Evolutionary conservation across 2,329 filamentous ascomycete species (phyloP).

Genomic region (Eutypella sp.): DNA sequence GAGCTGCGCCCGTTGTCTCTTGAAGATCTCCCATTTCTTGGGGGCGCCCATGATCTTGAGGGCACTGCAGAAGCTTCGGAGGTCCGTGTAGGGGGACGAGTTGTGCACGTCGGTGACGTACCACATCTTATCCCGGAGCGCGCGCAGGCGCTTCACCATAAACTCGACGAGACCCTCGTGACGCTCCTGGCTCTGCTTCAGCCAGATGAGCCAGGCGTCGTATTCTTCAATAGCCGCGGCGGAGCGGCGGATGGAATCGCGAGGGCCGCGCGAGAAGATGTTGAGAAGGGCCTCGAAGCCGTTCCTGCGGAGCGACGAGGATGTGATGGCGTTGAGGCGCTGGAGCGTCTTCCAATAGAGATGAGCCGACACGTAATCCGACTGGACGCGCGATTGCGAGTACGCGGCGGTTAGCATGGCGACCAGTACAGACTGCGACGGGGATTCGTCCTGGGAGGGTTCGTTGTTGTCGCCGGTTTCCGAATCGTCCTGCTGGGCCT

Average conservation of each 20-base stretch:
- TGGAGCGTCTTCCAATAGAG: constrained; percentile 80
- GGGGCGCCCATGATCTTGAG: constrained; percentile 83
- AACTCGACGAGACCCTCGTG: constrained; percentile 69
- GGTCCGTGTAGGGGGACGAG: constrained; percentile 82
- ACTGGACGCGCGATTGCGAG: constrained; percentile 69
- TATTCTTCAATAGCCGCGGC: constrained; percentile 72
- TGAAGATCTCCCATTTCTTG: constrained; percentile 49
- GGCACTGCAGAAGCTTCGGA: constrained; percentile 77
- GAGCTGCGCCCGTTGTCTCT: constrained; percentile 43
- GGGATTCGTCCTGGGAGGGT: constrained; percentile 32
- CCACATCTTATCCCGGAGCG: constrained; percentile 96
- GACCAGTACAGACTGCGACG: constrained; percentile 50
- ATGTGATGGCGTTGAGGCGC: constrained; percentile 61
- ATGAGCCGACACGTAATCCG: constrained; percentile 79
- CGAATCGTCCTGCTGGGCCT: constrained; percentile 19
- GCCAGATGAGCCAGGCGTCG: constrained; percentile 76
- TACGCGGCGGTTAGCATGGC: constrained; percentile 74
- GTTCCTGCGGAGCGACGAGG: constrained; percentile 57
- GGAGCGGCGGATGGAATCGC: constrained; percentile 64
- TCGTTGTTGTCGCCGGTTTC: constrained; percentile 24
- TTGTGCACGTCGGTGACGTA: constrained; percentile 92
- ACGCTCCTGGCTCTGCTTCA: constrained; percentile 76
- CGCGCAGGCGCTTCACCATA: constrained; percentile 68
- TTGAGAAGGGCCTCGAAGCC: constrained; percentile 68
- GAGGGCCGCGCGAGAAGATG: constrained; percentile 67